These are phyloP conservation scores for Madurella fahalii DNA, from an alignment of 2,329 filamentous ascomycete genomes.

Conservation along the genomic window DNA sequence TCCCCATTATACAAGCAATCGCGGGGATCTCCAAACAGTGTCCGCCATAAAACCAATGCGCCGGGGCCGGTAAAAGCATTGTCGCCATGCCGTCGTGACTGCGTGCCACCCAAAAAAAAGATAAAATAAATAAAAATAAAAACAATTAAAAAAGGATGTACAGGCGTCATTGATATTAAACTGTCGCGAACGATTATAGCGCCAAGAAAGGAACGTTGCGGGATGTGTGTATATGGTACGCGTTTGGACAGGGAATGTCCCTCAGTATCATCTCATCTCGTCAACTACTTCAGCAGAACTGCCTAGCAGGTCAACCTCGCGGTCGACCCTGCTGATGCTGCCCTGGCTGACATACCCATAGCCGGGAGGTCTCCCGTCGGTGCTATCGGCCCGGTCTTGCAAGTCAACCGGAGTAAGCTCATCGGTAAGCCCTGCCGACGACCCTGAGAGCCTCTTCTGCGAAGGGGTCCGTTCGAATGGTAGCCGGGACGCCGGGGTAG, in stretches of 20 bases:
- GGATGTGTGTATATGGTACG: background rate
- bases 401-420: conserved; percentile 43
- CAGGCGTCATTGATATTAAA: background rate
- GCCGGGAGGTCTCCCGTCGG: conserved; percentile 49
- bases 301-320: conserved; percentile 46
- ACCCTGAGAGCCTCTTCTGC: conserved; percentile 47
- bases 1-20: background rate
- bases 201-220: background rate
- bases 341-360: conserved; percentile 57
- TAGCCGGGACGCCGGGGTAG: conserved; percentile 38
- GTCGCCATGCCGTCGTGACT: background rate
- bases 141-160: background rate
- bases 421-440: conserved; percentile 46
- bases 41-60: background rate
- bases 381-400: conserved; percentile 29
- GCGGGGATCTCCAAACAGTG: background rate
- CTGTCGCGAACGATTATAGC: background rate
- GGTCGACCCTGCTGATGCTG: conserved; percentile 53
- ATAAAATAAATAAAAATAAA: background rate
- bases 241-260: background rate
- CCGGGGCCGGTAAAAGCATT: background rate
- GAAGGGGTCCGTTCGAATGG: conserved; percentile 57
- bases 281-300: conserved; percentile 56
- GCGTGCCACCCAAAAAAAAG: background rate
- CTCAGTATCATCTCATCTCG: conserved; percentile 25